Percentiles rank a stretch among this genome's conserved stretches.
Conservation (phyloP, 306 rosid genomes). For the Arachis hypogaea region DNA sequence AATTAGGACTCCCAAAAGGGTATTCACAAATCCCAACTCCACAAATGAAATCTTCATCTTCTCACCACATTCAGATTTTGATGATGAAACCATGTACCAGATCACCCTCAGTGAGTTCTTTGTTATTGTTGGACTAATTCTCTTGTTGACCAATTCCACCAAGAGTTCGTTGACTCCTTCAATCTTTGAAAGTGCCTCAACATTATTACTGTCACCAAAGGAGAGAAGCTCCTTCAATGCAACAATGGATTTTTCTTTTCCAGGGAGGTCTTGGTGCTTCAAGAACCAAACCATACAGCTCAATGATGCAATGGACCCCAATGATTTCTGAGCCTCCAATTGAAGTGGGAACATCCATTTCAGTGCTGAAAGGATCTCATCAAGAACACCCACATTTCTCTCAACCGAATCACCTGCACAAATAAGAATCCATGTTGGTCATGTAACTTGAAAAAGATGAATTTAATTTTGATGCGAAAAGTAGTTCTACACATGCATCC, state of each 20-base stretch:
- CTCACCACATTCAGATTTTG: constrained; percentile 36
- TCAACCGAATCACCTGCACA: constrained; percentile 39
- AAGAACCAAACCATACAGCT: constrained; percentile 67
- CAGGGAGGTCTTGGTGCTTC: constrained; percentile 48
- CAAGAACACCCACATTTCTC: constrained; percentile 46
- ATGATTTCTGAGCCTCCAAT: constrained; percentile 49
- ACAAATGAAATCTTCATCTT: constrained; percentile 42
- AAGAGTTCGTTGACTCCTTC: constrained; percentile 56
- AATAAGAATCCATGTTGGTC: too few relatives aligned
- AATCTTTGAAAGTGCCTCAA: constrained; percentile 50
- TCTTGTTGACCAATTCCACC: constrained; percentile 52
- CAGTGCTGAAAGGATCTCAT: constrained; percentile 59
- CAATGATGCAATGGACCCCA: constrained; percentile 63
- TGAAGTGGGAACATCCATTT: constrained; percentile 71
- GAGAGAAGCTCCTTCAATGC: constrained; percentile 63
- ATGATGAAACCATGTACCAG: constrained; percentile 57
- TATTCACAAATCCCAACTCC: constrained; percentile 57
- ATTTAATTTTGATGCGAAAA: too few relatives aligned
- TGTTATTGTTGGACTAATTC: constrained; percentile 50
- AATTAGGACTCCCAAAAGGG: constrained; percentile 50
- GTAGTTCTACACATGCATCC: too few relatives aligned
- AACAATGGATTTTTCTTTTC: constrained; percentile 57
- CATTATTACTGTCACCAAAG: constrained; percentile 44
- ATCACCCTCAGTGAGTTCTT: constrained; percentile 56
- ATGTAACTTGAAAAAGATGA: too few relatives aligned